Evolutionary conservation across 2,329 filamentous ascomycete species (phyloP).

Genomic region (Colletotrichum sp.): DNA sequence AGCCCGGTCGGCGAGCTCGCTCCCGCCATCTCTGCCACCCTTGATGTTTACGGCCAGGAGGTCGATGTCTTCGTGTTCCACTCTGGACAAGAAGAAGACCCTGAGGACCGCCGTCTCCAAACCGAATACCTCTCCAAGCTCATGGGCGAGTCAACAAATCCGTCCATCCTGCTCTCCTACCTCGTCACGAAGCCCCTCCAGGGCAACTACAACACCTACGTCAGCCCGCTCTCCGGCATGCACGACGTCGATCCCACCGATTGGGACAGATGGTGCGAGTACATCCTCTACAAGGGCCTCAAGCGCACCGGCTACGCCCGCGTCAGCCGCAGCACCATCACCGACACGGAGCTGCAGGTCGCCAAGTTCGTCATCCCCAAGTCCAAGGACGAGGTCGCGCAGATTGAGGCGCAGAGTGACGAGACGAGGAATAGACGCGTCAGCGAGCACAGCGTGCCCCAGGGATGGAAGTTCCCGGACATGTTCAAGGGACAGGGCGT

Average conservation of each 20-base stretch:
- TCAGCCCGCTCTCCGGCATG: slow-evolving; percentile 87
- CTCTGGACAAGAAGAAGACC: slow-evolving; percentile 96
- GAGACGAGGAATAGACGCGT: slow-evolving; percentile 66
- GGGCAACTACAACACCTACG: slow-evolving; percentile 97
- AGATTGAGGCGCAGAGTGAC: slow-evolving; percentile 42
- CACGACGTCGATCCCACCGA: slow-evolving; percentile 90
- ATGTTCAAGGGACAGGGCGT: slow-evolving; percentile 87
- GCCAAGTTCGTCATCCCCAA: slow-evolving; percentile 91
- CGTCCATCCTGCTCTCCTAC: slow-evolving; percentile 87
- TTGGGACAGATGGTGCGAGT: slow-evolving; percentile 99
- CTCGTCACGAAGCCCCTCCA: slow-evolving; percentile 88
- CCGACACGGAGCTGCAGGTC: slow-evolving; percentile 95
- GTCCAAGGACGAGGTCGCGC: slow-evolving; percentile 60
- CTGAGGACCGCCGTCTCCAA: slow-evolving; percentile 88
- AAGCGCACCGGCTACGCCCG: slow-evolving; percentile 88
- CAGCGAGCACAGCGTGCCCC: slow-evolving; percentile 75
- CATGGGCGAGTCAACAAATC: slow-evolving; percentile 83
- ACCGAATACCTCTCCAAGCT: slow-evolving; percentile 83
- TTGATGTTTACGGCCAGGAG: slow-evolving; percentile 88
- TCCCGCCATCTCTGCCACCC: slow-evolving; percentile 94
- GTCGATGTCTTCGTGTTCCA: slow-evolving; percentile 98
- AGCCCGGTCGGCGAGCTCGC: slow-evolving; percentile 94
- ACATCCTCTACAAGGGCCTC: slow-evolving; percentile 92
- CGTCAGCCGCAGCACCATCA: slow-evolving; percentile 88
- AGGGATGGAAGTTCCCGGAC: slow-evolving; percentile 81